Evolutionary conservation across 164 flowering plant genomes (phyloP).

Genomic region (Dillenia suffruticosa): DNA sequence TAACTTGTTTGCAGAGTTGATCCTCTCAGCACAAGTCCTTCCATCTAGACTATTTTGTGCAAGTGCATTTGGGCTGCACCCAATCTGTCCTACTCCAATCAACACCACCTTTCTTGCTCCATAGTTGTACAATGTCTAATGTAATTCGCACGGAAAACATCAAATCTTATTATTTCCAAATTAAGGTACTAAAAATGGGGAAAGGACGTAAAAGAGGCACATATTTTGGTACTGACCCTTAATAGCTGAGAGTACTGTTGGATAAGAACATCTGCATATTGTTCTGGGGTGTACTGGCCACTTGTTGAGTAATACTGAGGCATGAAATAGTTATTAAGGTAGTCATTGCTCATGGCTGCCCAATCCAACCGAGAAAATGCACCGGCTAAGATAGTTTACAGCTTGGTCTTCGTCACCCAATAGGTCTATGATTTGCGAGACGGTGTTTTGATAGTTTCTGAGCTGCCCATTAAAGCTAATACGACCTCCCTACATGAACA

Average conservation of each 20-base stretch:
- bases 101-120: conserved; percentile 86
- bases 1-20: conserved; percentile 49
- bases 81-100: conserved; percentile 66
- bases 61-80: conserved; percentile 69
- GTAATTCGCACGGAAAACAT: neutral
- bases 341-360: conserved; percentile 68
- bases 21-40: conserved; percentile 36
- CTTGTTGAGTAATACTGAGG: conserved; percentile 20
- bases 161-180: neutral
- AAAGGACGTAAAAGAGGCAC: no score
- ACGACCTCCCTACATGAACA: conserved; percentile 50
- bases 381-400: conserved; percentile 26
- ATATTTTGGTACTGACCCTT: conserved; percentile 9
- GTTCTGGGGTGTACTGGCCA: conserved; percentile 9
- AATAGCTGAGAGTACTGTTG: conserved; percentile 13
- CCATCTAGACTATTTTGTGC: conserved; percentile 53
- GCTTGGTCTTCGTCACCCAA: conserved; percentile 41
- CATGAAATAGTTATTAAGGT: conserved; percentile 60
- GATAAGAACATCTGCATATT: conserved; percentile 14
- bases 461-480: conserved; percentile 56
- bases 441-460: conserved; percentile 38
- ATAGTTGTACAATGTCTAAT: conserved; percentile 51
- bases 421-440: conserved; percentile 36
- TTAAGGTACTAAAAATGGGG: neutral
- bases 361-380: conserved; percentile 31